Base-by-base conservation (phyloP, 305 asterid species). In the Caryopteris hybrid region DNA sequence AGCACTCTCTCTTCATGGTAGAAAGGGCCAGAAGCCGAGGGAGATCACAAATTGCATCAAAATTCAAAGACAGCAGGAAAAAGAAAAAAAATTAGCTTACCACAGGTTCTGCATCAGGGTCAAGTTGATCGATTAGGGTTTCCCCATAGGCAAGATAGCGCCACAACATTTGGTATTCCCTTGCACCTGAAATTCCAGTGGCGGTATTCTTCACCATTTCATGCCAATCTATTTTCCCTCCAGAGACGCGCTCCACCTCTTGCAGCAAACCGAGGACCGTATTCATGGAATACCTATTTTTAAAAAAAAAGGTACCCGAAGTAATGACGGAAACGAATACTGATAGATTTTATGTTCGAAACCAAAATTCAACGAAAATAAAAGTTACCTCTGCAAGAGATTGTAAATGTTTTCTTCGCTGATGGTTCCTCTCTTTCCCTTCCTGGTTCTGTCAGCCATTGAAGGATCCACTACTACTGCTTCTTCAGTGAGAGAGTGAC, bases 91-190 rank as follows among this genome's bases (percentile, higher is more conserved):
- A 48, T 12, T 18, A 61, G 50, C 81, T 38, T 12, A 87, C 97
- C 83, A 79, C 16, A 52, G 87, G 91, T 72, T 77, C 61, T 10
- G 84, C 76, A 64, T 52, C 86, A 55, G 62, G 60, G n/a, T 76
- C 88, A 10, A 70, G 36, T 31, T 71, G 78, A 69, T 89, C 88
- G 2, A 41, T 54, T 75, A 92, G 82, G 70, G 79, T 66, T 53
- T 86, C 76, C 0, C 83, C 87, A 72, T 92, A 92, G 8, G 98
- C 95, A 70, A 92, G 79, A 80, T 87, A 92, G 46, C 98, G 92
- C 96, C 96, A 92, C 43, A 92, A 73, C 85, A 76, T 81, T 61
- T 85, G 98, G 70, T 83, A 89, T 78, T 89, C 98, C 70, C 87
- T 83, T 3, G 95, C 88, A 75, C 74, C 69, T 1, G 90, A 73